Evolutionary conservation across 129 eudicot species (phyloP).

Genomic region (Centella asiatica): DNA sequence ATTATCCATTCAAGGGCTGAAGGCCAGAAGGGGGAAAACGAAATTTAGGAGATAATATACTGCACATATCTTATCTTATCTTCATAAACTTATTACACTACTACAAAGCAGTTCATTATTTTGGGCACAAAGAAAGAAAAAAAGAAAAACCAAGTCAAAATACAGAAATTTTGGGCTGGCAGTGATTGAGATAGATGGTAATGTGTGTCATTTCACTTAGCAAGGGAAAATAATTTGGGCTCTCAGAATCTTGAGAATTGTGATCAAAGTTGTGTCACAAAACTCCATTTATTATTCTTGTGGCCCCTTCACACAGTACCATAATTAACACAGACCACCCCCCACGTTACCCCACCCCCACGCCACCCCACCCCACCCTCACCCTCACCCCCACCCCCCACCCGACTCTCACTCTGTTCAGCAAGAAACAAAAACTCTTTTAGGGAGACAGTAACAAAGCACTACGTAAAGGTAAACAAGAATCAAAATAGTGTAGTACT

Average conservation of each 20-base stretch:
- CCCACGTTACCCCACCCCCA: too few species aligned
- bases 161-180: slow-evolving; percentile 20
- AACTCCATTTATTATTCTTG: slow-evolving; percentile 13
- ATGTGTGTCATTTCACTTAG: neutral
- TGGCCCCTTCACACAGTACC: slow-evolving; percentile 16
- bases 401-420: neutral
- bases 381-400: neutral
- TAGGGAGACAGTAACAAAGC: neutral
- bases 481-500: neutral
- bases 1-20: too few species aligned
- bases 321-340: slow-evolving; percentile 13
- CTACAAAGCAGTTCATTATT: too few species aligned
- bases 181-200: slow-evolving; percentile 27
- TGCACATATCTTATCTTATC: neutral
- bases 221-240: neutral
- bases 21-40: neutral
- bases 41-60: neutral
- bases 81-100: neutral
- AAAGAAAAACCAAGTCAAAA: neutral
- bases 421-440: slow-evolving; percentile 14
- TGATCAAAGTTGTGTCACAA: slow-evolving; percentile 19
- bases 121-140: neutral
- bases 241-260: slow-evolving; percentile 21
- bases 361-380: neutral
- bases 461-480: slow-evolving; percentile 4